Base-by-base conservation (phyloP, 257 asterid species). In the Lithospermum erythrorhizon region DNA sequence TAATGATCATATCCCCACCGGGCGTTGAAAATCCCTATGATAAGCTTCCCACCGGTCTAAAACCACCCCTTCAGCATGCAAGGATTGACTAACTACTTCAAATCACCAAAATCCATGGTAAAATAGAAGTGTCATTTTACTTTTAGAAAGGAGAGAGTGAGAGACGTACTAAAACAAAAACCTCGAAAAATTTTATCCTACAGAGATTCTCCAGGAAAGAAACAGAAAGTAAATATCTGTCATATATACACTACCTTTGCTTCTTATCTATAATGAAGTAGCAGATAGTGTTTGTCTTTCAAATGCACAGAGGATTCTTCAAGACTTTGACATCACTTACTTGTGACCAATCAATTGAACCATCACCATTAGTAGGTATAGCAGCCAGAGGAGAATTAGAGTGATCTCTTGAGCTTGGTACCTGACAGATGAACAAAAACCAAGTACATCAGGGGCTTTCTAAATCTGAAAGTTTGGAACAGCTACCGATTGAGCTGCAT, bases 261-360 rank as follows among this genome's bases (percentile, higher is more conserved):
- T 27, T 27, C 32, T 27, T 27, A 27, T 27, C 32, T 27, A 27
- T 27, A 2, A 5, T 27, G 32, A 27, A 27, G 32, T 27, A 27
- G 32, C 6, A 3, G 4, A 27, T 27, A 27, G 32, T 27, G 32
- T 27, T 27, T 27, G 32, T 27, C 4, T 7, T 3, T 27, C 32
- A 27, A 18, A 49, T 37, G 21, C 51, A 55, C 55, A 57, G 58
- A 66, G 24, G 17, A 30, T 9, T 61, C 57, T 29, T n/a, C 19
- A 22, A 6, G 37, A 17, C 18, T 9, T 8, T 27, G 49, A 63
- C 55, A 63, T 53, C 64, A 54, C 76, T 75, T 75, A 82, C 99
- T 72, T 89, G 88, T 18, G 99, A 93, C 99, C 99, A 93, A 73
- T 93, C 96, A 63, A 93, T 72, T 71, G 69, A 81, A 66, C 96